Evolutionary conservation across 345 rosid species (phyloP), one percentile per base, ranked within the genome.

Genomic region (Eucalyptus polybractea): DNA sequence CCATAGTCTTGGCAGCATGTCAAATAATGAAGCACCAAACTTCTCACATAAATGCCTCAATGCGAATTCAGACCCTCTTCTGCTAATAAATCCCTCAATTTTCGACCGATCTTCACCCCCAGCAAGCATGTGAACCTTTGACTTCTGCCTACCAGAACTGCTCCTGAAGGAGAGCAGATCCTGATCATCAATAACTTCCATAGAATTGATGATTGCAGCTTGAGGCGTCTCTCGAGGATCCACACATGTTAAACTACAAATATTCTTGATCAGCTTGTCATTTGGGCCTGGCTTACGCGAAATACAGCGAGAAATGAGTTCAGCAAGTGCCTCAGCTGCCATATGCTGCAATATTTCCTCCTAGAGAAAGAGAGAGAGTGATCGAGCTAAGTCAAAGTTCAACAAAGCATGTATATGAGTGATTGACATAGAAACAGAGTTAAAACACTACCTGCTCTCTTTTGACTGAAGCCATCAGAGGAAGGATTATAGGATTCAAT

Each of bases 211-310:
- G 87, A 93, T 90, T 89, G 93, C 93, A 85, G 98, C 99, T 92
- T 96, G 99, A 92, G 99, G 99, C 47, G 99, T 98, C 94, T 98
- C 99, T 81, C 94, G 92, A 90, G 98, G 97, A 93, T 98, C 99
- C 93, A 91, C 91, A 91, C 97, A 96, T 3, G 98, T 96, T 93
- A 97, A 94, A 91, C 96, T 95, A 93, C 98, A 98, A 25, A 98
- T 95, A 92, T 98, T 98, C 94, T 96, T 98, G 86, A 98, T 95
- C 88, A 98, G 91, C 94, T 98, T 98, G 92, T 98, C 99, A 93
- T 98, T 98, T 87, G 99, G 99, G 89, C 99, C 89, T 50, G 99
- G 99, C 93, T 94, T 98, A 80, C 99, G 98, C 67, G 93, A 91
- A 87, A 95, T 91, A 88, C 99, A 98, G 92, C 93, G 94, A 87